Evolutionary conservation across 257 asterid species (phyloP).

Genomic region (Petunia axillaris): DNA sequence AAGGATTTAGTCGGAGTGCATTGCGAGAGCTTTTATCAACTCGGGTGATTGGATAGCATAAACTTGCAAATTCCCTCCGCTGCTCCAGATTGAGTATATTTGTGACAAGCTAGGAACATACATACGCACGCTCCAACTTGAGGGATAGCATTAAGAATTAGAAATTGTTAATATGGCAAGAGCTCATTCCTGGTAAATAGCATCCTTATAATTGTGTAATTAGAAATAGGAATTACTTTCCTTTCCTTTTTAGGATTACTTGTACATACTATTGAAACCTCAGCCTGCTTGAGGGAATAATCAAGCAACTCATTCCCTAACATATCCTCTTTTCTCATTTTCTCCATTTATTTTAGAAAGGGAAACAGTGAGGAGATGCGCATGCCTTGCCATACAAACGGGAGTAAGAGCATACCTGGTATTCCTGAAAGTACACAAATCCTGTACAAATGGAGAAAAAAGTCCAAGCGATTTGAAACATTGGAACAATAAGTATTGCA

Average conservation of each 20-base stretch:
- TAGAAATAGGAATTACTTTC: background rate
- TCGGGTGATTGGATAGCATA: background rate
- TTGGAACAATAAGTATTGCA: slow-evolving; percentile 95
- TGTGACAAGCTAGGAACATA: slow-evolving; percentile 6
- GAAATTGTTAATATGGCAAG: background rate
- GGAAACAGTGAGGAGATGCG: background rate
- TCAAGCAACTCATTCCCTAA: slow-evolving; percentile 3
- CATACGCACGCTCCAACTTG: background rate
- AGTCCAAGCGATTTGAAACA: slow-evolving; percentile 99
- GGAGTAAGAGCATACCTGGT: slow-evolving; percentile 63
- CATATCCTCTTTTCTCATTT: background rate
- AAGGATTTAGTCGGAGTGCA: slow-evolving; percentile 6
- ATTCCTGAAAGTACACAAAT: slow-evolving; percentile 93
- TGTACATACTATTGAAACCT: background rate
- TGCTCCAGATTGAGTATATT: background rate
- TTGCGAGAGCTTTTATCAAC: background rate
- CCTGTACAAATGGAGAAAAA: slow-evolving; percentile 98
- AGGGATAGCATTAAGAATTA: background rate
- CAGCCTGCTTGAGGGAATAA: slow-evolving; percentile 13
- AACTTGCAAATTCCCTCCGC: background rate
- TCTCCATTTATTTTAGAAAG: slow-evolving; percentile 4
- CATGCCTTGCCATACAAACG: background rate
- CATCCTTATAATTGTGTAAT: background rate
- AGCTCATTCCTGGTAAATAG: background rate
- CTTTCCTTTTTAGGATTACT: slow-evolving; percentile 8